Percentiles rank a stretch among this genome's conserved stretches.
Evolutionary conservation across 75 land plant species (phyloP).

Genomic region (Picea sitchensis): DNA sequence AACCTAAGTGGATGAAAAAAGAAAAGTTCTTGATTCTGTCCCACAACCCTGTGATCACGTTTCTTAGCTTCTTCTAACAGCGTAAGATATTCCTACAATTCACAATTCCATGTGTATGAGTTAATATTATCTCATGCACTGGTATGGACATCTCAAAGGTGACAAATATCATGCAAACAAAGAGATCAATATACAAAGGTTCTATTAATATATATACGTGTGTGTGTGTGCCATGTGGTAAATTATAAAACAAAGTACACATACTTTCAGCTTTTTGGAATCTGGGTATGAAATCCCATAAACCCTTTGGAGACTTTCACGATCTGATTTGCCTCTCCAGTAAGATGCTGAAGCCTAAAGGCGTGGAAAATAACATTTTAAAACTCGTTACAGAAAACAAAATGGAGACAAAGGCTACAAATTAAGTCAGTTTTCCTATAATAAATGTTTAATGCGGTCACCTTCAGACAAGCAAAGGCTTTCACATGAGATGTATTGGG

Average conservation of each 20-base stretch:
- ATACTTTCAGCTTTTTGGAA: conserved; percentile 74
- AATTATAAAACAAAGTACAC: not conserved
- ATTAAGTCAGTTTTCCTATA: not conserved
- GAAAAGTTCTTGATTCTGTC: conserved; percentile 91
- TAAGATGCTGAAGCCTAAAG: conserved; percentile 95
- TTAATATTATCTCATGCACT: not conserved
- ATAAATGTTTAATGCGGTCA: conserved; percentile 13
- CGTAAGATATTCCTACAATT: conserved; percentile 65
- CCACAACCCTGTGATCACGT: conserved; percentile 82
- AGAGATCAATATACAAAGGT: not conserved
- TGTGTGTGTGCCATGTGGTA: no score
- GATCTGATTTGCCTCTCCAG: conserved; percentile 90
- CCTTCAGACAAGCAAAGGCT: conserved; percentile 92
- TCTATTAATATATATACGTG: no score
- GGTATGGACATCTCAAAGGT: not conserved
- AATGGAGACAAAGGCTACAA: not conserved
- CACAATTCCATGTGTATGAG: not conserved
- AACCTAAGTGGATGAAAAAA: conserved; percentile 99
- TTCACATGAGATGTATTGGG: conserved; percentile 97
- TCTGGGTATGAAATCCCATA: conserved; percentile 98
- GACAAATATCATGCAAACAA: not conserved
- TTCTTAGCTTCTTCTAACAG: conserved; percentile 94
- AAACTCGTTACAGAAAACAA: not conserved
- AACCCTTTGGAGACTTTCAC: conserved; percentile 96
- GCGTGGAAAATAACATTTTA: not conserved